Percentiles rank a stretch among this genome's conserved stretches.
phyloP scores from a whole-genome alignment of 345 rosid genomes.

The Hibiscus trionum region DNA sequence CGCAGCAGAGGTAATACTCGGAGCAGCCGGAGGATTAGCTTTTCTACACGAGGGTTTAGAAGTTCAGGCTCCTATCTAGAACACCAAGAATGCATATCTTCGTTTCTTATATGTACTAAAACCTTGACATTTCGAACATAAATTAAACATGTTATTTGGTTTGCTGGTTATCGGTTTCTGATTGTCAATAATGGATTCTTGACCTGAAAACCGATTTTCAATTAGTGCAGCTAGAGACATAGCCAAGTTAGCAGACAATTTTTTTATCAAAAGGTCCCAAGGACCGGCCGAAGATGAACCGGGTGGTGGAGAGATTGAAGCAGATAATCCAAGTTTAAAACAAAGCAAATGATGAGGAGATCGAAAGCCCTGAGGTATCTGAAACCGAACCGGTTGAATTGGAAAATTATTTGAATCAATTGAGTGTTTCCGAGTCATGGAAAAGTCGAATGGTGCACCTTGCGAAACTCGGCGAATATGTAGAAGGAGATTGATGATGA shows the following conservation, averaged over 20 bases:
- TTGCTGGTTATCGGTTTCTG: neutral
- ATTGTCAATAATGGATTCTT: neutral
- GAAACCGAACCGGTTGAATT: constrained; percentile 15
- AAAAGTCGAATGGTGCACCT: constrained; percentile 48
- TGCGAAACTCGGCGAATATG: constrained; percentile 40
- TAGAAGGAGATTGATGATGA: constrained; percentile 34
- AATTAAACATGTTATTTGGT: neutral
- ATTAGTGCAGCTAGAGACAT: constrained; percentile 37
- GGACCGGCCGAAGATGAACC: constrained; percentile 59
- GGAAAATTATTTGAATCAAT: neutral
- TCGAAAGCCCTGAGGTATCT: constrained; percentile 9
- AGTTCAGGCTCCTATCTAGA: constrained; percentile 43
- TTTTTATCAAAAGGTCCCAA: constrained; percentile 54
- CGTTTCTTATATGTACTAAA: neutral
- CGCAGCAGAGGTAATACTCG: constrained; percentile 45
- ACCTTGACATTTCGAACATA: neutral
- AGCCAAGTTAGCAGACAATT: constrained; percentile 62
- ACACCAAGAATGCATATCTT: neutral
- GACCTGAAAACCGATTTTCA: too few species aligned
- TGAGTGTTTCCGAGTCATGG: constrained; percentile 40
- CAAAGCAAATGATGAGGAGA: constrained; percentile 6
- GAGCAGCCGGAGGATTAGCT: constrained; percentile 76
- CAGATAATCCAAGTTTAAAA: constrained; percentile 36
- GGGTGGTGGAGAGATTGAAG: constrained; percentile 47
- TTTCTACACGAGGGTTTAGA: constrained; percentile 72